Percentiles rank a stretch among this genome's conserved stretches.
These are phyloP conservation scores for Salvia hispanica DNA, from an alignment of 257 asterid species.

Conservation along the genomic window DNA sequence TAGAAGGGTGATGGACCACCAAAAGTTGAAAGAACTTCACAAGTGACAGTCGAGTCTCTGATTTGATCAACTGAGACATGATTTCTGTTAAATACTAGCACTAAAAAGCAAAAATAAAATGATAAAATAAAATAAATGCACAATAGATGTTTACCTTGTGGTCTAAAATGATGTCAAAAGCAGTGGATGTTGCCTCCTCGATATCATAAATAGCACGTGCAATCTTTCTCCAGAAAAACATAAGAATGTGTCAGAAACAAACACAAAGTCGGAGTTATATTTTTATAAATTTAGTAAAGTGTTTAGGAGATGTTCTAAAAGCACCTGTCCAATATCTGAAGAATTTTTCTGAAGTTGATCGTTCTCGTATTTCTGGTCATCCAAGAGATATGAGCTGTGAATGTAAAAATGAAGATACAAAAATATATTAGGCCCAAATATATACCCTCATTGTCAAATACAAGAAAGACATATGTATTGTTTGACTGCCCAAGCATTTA, in stretches of 20 bases:
- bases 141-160: conserved; percentile 61
- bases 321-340: conserved; percentile 78
- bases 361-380: conserved; percentile 72
- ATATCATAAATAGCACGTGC: conserved; percentile 84
- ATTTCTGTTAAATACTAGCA: conserved; percentile 19
- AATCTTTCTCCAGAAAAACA: conserved; percentile 53
- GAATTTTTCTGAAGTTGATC: conserved; percentile 65
- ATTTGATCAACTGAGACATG: conserved; percentile 70
- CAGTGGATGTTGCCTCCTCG: conserved; percentile 91
- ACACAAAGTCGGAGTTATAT: conserved; percentile 19
- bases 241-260: conserved; percentile 35
- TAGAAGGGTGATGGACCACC: conserved; percentile 95
- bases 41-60: conserved; percentile 67
- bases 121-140: conserved; percentile 13
- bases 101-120: conserved; percentile 13
- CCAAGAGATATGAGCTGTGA: conserved; percentile 74
- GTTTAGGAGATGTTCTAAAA: conserved; percentile 30
- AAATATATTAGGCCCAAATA: conserved; percentile 7
- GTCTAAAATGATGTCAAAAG: conserved; percentile 66
- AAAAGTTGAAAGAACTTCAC: conserved; percentile 81
- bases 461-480: background rate
- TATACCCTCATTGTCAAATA: conserved; percentile 4
- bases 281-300: conserved; percentile 24
- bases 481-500: conserved; percentile 15
- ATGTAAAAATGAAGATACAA: background rate